Evolutionary conservation across 345 rosid genomes (phyloP).

Genomic region (Salix caprea): DNA sequence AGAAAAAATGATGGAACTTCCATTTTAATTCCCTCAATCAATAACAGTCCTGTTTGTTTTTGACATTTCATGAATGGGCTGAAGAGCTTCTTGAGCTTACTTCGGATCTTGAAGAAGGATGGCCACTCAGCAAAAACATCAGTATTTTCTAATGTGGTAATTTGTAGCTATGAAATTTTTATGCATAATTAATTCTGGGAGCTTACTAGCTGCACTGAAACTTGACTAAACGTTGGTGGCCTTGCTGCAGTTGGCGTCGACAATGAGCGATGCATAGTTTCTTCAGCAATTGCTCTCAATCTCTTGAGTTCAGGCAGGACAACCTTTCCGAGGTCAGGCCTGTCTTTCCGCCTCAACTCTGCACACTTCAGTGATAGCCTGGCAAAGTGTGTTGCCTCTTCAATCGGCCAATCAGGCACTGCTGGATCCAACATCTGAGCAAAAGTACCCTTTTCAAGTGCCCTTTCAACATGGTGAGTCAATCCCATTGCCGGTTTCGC

Average conservation of each 20-base stretch:
- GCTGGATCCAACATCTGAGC: constrained; percentile 57
- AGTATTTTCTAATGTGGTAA: background rate
- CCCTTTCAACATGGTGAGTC: constrained; percentile 58
- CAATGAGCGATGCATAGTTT: constrained; percentile 6
- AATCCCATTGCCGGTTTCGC: constrained; percentile 78
- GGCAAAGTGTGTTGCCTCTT: constrained; percentile 63
- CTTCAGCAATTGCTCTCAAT: constrained; percentile 60
- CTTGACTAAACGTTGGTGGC: background rate
- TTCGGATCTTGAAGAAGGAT: background rate
- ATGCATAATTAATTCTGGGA: background rate
- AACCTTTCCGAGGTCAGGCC: constrained; percentile 71
- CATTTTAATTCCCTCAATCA: background rate
- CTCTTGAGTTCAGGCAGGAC: constrained; percentile 67
- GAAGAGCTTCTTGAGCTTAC: constrained; percentile 1
- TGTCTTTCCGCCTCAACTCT: constrained; percentile 70
- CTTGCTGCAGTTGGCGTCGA: background rate
- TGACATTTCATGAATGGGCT: background rate
- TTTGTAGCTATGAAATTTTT: background rate
- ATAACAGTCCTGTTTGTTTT: background rate
- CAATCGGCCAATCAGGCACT: constrained; percentile 69
- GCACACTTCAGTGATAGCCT: constrained; percentile 62
- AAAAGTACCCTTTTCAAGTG: constrained; percentile 58
- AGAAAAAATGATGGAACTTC: background rate
- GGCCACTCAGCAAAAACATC: background rate
- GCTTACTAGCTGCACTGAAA: background rate